These are phyloP conservation scores for Nothophoma quercina DNA, from an alignment of 2,329 filamentous ascomycete genomes.

Conservation along the genomic window DNA sequence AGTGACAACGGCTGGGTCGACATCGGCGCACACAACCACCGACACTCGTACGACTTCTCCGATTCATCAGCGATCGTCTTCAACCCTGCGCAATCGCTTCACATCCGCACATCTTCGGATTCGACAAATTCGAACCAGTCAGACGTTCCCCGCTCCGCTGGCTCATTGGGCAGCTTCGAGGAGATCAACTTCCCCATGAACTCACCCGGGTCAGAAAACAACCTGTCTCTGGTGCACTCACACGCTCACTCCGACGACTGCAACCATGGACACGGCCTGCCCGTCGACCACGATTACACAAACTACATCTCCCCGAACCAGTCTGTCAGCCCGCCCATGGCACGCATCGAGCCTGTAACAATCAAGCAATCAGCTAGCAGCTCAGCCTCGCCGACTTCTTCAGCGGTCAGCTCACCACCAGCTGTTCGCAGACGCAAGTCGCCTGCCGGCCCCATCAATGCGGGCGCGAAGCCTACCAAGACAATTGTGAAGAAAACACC, in stretches of 20 bases:
- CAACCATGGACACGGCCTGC: slow-evolving; percentile 34
- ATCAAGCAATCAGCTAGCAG: slow-evolving; percentile 71
- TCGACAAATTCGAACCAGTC: slow-evolving; percentile 83
- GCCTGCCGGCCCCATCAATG: slow-evolving; percentile 52
- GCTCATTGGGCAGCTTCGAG: slow-evolving; percentile 83
- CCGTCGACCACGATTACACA: slow-evolving; percentile 41
- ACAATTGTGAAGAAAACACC: slow-evolving; percentile 79
- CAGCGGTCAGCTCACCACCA: slow-evolving; percentile 62
- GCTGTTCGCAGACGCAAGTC: slow-evolving; percentile 72
- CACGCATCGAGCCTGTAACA: slow-evolving; percentile 72
- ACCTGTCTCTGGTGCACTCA: slow-evolving; percentile 31
- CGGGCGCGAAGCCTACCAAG: slow-evolving; percentile 76
- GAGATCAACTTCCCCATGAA: slow-evolving; percentile 75
- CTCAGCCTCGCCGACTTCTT: slow-evolving; percentile 66
- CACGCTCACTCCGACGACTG: slow-evolving; percentile 38
- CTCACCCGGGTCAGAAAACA: slow-evolving; percentile 78
- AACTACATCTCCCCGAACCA: slow-evolving; percentile 54
- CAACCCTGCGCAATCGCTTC: slow-evolving; percentile 88
- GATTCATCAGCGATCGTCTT: slow-evolving; percentile 73
- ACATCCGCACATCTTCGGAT: slow-evolving; percentile 85
- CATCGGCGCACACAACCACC: slow-evolving; percentile 65
- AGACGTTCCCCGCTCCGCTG: slow-evolving; percentile 63
- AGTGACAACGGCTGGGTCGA: slow-evolving; percentile 88
- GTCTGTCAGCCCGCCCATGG: slow-evolving; percentile 71
- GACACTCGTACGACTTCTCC: slow-evolving; percentile 74